These are phyloP conservation scores for Coffea eugenioides DNA, from an alignment of 257 asterid species.

Conservation along the genomic window DNA sequence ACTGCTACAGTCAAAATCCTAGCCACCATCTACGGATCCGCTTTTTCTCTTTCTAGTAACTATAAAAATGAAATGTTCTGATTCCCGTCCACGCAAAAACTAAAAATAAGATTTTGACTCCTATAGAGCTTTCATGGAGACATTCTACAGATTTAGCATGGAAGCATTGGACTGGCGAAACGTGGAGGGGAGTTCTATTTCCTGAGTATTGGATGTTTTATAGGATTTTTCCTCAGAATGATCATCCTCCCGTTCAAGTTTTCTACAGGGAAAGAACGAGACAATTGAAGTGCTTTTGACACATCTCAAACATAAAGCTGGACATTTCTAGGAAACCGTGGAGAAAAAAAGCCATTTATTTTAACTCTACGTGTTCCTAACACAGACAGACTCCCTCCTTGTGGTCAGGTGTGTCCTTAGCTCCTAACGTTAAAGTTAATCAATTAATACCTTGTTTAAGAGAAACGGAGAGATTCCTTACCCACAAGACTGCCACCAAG, in stretches of 20 bases:
- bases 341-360: background rate
- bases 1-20: background rate
- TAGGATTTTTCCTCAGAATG: background rate
- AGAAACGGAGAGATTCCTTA: constrained; percentile 22
- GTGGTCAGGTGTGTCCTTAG: background rate
- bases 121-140: background rate
- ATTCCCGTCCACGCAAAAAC: too few relatives aligned
- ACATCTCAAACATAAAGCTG: background rate
- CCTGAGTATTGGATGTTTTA: too few relatives aligned
- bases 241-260: background rate
- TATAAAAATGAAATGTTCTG: background rate
- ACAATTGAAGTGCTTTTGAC: background rate
- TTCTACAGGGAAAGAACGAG: too few relatives aligned
- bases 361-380: background rate
- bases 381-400: background rate
- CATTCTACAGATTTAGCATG: background rate
- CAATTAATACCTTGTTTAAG: background rate
- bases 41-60: background rate
- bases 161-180: background rate
- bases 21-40: background rate
- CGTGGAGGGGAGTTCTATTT: background rate
- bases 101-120: too few relatives aligned
- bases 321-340: background rate
- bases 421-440: background rate
- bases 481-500: constrained; percentile 74